A percentile compares a stretch with the other conserved stretches of the same genome.
phyloP scores from a whole-genome alignment of 805 yeast species.

The Zygosaccharomyces bisporus region DNA sequence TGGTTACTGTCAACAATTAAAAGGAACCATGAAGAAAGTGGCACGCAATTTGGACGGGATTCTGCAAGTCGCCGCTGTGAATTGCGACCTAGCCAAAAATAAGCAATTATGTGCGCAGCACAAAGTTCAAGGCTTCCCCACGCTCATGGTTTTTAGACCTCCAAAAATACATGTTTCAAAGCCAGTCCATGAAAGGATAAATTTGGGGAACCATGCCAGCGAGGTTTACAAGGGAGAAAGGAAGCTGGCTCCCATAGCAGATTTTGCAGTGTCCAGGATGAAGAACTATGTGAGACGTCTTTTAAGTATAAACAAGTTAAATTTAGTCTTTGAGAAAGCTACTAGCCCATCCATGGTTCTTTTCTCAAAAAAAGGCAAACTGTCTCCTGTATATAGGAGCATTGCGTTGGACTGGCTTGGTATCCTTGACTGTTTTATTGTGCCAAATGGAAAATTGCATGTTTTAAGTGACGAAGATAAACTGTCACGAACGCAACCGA shows the following conservation, averaged over 20 bases:
- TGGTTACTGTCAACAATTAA: slow-evolving; percentile 80
- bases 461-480: slow-evolving; percentile 3
- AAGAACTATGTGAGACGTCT: slow-evolving; percentile 63
- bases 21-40: slow-evolving; percentile 59
- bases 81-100: slow-evolving; percentile 73
- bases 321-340: slow-evolving; percentile 22
- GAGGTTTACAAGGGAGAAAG: slow-evolving; percentile 65
- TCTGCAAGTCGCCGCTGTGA: slow-evolving; percentile 72
- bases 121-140: slow-evolving; percentile 76
- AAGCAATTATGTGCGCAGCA: slow-evolving; percentile 64
- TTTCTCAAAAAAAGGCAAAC: slow-evolving; percentile 46
- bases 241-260: slow-evolving; percentile 49
- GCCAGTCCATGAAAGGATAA: slow-evolving; percentile 16
- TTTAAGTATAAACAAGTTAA: slow-evolving; percentile 35
- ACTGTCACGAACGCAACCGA: slow-evolving; percentile 22
- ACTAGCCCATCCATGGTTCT: slow-evolving; percentile 44
- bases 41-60: slow-evolving; percentile 56
- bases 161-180: slow-evolving; percentile 49
- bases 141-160: slow-evolving; percentile 77
- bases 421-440: slow-evolving; percentile 45
- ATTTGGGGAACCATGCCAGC: slow-evolving; percentile 40
- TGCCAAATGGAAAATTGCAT: slow-evolving; percentile 32
- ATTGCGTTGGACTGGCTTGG: slow-evolving; percentile 68
- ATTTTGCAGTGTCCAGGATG: slow-evolving; percentile 52
- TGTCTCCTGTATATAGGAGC: slow-evolving; percentile 57